Percentiles rank a stretch among this genome's conserved stretches.
Evolutionary conservation across 1,139 yeast species (phyloP).

Genomic region (Pichia norvegensis): DNA sequence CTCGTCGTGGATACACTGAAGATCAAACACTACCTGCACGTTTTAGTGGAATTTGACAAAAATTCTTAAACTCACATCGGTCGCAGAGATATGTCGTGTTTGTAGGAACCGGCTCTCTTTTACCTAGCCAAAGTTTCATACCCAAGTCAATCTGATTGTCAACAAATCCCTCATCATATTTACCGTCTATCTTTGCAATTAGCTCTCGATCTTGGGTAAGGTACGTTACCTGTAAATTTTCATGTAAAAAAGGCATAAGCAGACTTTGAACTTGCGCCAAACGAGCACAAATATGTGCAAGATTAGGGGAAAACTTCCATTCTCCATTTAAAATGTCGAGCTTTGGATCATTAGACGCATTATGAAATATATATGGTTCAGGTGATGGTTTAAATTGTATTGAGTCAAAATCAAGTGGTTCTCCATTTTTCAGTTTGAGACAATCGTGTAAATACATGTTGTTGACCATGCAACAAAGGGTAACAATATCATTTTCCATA

Average conservation of each 20-base stretch:
- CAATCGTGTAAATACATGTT: conserved; percentile 38
- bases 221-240: conserved; percentile 45
- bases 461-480: conserved; percentile 33
- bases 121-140: conserved; percentile 49
- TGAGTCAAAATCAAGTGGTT: conserved; percentile 33
- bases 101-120: conserved; percentile 37
- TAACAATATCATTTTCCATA: conserved; percentile 33
- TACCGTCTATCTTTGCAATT: neutral
- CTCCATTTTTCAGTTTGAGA: conserved; percentile 39
- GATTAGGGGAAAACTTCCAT: conserved; percentile 51
- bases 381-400: neutral
- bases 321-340: conserved; percentile 18
- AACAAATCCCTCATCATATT: conserved; percentile 25
- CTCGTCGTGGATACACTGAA: neutral
- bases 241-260: conserved; percentile 32
- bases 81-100: conserved; percentile 33
- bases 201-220: conserved; percentile 34
- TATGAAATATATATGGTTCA: neutral
- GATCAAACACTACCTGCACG: conserved; percentile 2
- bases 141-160: conserved; percentile 30
- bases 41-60: conserved; percentile 21
- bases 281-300: conserved; percentile 49
- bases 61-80: conserved; percentile 43
- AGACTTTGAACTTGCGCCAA: conserved; percentile 41
- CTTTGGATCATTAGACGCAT: conserved; percentile 11